phyloP scores from a whole-genome alignment of 2,329 filamentous ascomycete genomes.

The Epicoccum nigrum region DNA sequence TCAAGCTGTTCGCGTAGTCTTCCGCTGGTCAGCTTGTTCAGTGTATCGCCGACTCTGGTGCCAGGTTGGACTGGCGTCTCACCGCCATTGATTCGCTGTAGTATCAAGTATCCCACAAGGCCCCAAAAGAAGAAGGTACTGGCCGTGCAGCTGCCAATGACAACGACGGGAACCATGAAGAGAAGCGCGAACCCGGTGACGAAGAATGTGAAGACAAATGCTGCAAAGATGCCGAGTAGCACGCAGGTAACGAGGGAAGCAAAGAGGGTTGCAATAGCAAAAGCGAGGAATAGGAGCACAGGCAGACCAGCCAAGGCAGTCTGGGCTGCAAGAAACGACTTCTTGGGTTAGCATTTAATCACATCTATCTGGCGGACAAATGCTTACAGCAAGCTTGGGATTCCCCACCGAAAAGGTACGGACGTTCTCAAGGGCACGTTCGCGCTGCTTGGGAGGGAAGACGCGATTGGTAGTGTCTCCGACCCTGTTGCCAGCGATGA shows the following conservation, averaged over 20 bases:
- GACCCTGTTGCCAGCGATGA: slow-evolving; percentile 24
- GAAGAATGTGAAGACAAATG: slow-evolving; percentile 68
- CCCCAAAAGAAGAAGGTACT: slow-evolving; percentile 66
- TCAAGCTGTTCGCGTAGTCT: slow-evolving; percentile 23
- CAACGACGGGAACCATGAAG: slow-evolving; percentile 71
- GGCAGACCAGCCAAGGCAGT: slow-evolving; percentile 70
- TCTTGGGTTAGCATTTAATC: slow-evolving; percentile 4
- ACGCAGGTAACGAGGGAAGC: slow-evolving; percentile 68
- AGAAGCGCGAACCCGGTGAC: slow-evolving; percentile 70
- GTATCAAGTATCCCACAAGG: slow-evolving; percentile 62
- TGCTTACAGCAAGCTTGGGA: slow-evolving; percentile 71
- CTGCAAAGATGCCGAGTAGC: slow-evolving; percentile 57
- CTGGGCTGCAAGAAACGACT: slow-evolving; percentile 74
- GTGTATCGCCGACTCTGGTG: slow-evolving; percentile 25
- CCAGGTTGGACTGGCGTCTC: slow-evolving; percentile 27
- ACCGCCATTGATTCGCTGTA: slow-evolving; percentile 38
- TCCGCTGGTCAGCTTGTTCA: slow-evolving; percentile 28
- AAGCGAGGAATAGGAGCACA: slow-evolving; percentile 70
- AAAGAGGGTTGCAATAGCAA: slow-evolving; percentile 66
- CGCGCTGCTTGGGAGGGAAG: slow-evolving; percentile 66
- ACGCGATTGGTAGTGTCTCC: slow-evolving; percentile 53
- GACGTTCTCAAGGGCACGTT: slow-evolving; percentile 60
- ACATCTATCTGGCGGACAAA: neutral
- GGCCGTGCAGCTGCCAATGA: slow-evolving; percentile 68
- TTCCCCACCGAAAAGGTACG: slow-evolving; percentile 65